Conservation (phyloP, 2,329 filamentous ascomycete genomes). For the Phialophora verrucosa region DNA sequence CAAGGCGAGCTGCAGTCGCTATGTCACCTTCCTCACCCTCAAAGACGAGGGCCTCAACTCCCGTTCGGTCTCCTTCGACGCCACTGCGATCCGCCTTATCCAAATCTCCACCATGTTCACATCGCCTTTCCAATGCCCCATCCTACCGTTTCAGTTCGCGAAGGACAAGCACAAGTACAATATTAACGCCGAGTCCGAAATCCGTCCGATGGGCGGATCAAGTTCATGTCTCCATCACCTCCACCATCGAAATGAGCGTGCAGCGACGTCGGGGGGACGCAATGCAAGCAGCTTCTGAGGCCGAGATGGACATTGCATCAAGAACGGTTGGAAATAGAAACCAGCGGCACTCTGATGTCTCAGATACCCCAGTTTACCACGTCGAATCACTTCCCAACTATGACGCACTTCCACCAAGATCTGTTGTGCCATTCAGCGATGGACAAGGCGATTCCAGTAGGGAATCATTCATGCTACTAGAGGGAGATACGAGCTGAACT, state of each 20-base stretch:
- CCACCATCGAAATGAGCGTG: slow-evolving; percentile 19
- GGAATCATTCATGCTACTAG: slow-evolving; percentile 4
- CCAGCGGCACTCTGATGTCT: neutral
- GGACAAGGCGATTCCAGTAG: neutral
- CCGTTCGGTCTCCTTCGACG: slow-evolving; percentile 4
- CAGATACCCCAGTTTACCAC: neutral
- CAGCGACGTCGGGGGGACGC: neutral
- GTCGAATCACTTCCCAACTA: neutral
- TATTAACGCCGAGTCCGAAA: slow-evolving; percentile 23
- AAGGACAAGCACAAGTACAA: slow-evolving; percentile 3
- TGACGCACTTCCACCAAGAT: neutral
- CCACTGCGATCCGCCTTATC: slow-evolving; percentile 32
- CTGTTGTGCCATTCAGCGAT: neutral
- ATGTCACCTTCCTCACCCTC: slow-evolving; percentile 2
- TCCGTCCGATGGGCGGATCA: slow-evolving; percentile 34
- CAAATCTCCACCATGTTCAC: slow-evolving; percentile 23
- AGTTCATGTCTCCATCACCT: slow-evolving; percentile 21
- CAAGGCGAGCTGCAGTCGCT: slow-evolving; percentile 1
- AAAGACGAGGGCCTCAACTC: neutral
- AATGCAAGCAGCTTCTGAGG: neutral
- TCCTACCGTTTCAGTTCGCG: slow-evolving; percentile 14
- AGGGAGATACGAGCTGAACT: slow-evolving; percentile 11
- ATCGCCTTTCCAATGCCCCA: slow-evolving; percentile 8
- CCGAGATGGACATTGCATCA: slow-evolving; percentile 18
- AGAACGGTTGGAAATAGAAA: neutral